Evolutionary conservation across 2,329 filamentous ascomycete genomes (phyloP).

Genomic region (Fusarium algeriense): DNA sequence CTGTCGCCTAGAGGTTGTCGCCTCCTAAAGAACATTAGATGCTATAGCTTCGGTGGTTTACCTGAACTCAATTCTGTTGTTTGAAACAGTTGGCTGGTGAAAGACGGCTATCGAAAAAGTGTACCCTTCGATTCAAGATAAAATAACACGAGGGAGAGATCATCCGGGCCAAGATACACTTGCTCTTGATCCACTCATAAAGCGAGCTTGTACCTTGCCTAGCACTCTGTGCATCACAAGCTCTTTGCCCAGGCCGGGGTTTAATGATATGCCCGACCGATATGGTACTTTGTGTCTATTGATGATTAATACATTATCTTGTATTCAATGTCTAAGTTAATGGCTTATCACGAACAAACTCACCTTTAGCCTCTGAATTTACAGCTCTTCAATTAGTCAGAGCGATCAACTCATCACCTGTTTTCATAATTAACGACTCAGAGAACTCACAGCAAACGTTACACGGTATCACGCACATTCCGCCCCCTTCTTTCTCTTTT

Average conservation of each 20-base stretch:
- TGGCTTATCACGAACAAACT: not conserved
- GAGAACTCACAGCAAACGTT: not conserved
- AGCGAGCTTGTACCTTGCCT: slow-evolving; percentile 19
- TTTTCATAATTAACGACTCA: not conserved
- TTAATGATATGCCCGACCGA: not conserved
- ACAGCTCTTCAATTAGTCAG: not conserved
- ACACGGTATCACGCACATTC: slow-evolving; percentile 14
- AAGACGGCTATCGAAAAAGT: slow-evolving; percentile 4
- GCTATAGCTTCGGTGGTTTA: not conserved
- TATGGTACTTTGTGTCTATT: slow-evolving; percentile 12
- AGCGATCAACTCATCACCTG: not conserved
- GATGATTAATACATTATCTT: not conserved
- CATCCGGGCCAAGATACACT: slow-evolving; percentile 17
- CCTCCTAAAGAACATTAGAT: not conserved
- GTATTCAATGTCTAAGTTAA: not conserved
- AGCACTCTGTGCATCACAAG: slow-evolving; percentile 24
- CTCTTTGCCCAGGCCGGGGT: slow-evolving; percentile 4
- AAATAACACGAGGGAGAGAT: slow-evolving; percentile 14
- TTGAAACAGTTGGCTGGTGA: slow-evolving; percentile 5
- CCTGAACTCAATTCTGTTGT: not conserved
- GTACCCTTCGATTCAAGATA: not conserved
- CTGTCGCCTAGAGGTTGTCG: slow-evolving; percentile 12
- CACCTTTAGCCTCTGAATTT: not conserved
- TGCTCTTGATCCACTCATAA: slow-evolving; percentile 18
- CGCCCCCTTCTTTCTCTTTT: not conserved